Evolutionary conservation across 192 early-diverging fungal species (phyloP).

Genomic region (Paraglomus occultum): DNA sequence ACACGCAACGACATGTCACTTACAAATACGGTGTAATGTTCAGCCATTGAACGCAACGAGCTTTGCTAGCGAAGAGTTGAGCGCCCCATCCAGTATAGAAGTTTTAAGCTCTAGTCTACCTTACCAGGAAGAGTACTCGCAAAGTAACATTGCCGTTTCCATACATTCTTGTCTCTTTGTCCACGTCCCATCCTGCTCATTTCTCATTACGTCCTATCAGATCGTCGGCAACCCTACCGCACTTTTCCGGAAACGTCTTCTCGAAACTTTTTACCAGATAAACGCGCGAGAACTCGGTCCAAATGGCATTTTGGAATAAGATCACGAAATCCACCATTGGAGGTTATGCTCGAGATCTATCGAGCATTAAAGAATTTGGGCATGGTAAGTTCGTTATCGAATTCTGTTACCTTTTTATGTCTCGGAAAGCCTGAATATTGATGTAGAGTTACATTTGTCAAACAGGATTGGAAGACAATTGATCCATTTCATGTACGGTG

Average conservation of each 20-base stretch:
- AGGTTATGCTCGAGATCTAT: constrained; percentile 98
- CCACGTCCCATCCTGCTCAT: constrained; percentile 23
- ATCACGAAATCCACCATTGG: constrained; percentile 82
- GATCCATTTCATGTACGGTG: constrained; percentile 84
- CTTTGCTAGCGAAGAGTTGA: constrained; percentile 2
- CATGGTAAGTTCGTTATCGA: constrained; percentile 55
- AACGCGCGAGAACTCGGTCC: constrained; percentile 52
- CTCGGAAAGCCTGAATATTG: not conserved
- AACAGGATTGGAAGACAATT: constrained; percentile 84
- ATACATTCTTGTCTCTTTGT: constrained; percentile 33
- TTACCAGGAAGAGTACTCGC: constrained; percentile 30
- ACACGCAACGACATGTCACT: too few species aligned
- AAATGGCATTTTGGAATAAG: constrained; percentile 99
- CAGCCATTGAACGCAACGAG: not conserved
- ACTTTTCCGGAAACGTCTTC: too few species aligned
- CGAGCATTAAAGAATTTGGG: constrained; percentile 83
- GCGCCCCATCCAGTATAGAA: constrained; percentile 47
- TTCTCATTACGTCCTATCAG: constrained; percentile 7
- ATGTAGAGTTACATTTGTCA: not conserved
- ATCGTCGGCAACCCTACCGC: not conserved
- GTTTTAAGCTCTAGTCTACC: constrained; percentile 63
- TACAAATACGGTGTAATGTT: too few species aligned
- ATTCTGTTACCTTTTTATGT: not conserved
- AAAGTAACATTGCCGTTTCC: constrained; percentile 35
- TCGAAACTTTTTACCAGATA: constrained; percentile 20